phyloP scores from a whole-genome alignment of 2,329 filamentous ascomycete genomes.

The Nemania abortiva region DNA sequence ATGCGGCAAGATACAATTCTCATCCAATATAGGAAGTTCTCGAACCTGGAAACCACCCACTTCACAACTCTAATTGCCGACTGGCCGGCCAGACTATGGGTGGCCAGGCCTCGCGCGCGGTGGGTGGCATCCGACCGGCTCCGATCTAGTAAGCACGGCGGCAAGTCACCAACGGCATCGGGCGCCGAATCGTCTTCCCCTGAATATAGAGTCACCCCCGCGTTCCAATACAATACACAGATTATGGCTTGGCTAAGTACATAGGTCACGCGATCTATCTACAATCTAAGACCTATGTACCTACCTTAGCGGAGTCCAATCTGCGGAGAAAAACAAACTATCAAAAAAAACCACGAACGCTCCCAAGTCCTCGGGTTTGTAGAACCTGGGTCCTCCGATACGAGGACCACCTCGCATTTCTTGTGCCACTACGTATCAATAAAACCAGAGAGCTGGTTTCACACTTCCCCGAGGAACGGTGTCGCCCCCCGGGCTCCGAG shows the following conservation, averaged over 20 bases:
- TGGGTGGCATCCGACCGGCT: background rate
- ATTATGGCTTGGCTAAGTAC: background rate
- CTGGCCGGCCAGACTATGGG: background rate
- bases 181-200: background rate
- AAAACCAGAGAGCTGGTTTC: background rate
- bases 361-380: no score
- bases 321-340: no score
- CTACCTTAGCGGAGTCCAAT: no score
- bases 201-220: conserved; percentile 6
- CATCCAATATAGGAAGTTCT: background rate
- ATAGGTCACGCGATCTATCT: no score
- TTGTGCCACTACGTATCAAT: conserved; percentile 3
- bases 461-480: background rate
- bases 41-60: background rate
- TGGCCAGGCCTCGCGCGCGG: background rate
- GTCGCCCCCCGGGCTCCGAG: background rate
- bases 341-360: no score
- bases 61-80: background rate
- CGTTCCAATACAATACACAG: background rate
- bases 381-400: no score
- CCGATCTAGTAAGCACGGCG: conserved; percentile 7
- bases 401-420: background rate
- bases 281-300: no score
- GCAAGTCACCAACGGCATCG: background rate
- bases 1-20: background rate